phyloP scores from a whole-genome alignment of 345 rosid genomes.

The Carallia pectinifolia region DNA sequence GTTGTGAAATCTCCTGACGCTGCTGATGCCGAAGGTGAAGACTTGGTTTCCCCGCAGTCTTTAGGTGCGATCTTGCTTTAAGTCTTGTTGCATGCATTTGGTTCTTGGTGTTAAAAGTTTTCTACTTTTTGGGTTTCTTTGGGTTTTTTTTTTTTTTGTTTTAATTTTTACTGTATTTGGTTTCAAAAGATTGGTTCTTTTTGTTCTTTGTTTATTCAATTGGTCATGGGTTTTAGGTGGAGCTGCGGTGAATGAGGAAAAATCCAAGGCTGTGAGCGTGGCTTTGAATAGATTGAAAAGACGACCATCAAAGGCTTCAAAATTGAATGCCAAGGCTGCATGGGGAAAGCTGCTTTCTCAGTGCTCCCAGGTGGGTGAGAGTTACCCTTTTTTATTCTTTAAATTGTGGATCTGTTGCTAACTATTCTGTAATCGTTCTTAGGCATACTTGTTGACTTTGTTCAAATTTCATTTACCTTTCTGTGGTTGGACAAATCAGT shows the following conservation, averaged over 20 bases:
- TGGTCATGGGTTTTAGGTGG: constrained; percentile 41
- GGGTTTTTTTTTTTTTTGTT: no score
- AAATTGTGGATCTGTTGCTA: background rate
- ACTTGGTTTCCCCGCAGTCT: constrained; percentile 45
- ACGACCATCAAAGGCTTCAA: constrained; percentile 31
- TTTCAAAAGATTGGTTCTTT: constrained; percentile 1
- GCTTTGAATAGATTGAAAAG: constrained; percentile 37
- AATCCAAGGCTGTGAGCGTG: constrained; percentile 32
- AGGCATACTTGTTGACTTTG: no score
- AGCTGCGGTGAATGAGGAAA: constrained; percentile 37
- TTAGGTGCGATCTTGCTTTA: constrained; percentile 42
- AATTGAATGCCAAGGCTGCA: constrained; percentile 48
- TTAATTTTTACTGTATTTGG: background rate
- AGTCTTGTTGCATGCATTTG: constrained; percentile 31
- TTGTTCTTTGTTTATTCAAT: constrained; percentile 12
- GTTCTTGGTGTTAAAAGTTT: background rate
- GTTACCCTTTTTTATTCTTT: constrained; percentile 1
- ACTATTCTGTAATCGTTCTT: background rate
- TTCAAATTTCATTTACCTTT: no score
- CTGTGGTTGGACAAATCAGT: no score
- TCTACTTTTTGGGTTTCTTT: background rate
- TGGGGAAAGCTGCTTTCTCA: constrained; percentile 95
- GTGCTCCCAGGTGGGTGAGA: constrained; percentile 57
- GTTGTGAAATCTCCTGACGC: constrained; percentile 33
- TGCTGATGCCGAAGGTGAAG: constrained; percentile 44